phyloP scores from a whole-genome alignment of 1,284 basidiomycete genomes.

The Papiliotrema terrestris region DNA sequence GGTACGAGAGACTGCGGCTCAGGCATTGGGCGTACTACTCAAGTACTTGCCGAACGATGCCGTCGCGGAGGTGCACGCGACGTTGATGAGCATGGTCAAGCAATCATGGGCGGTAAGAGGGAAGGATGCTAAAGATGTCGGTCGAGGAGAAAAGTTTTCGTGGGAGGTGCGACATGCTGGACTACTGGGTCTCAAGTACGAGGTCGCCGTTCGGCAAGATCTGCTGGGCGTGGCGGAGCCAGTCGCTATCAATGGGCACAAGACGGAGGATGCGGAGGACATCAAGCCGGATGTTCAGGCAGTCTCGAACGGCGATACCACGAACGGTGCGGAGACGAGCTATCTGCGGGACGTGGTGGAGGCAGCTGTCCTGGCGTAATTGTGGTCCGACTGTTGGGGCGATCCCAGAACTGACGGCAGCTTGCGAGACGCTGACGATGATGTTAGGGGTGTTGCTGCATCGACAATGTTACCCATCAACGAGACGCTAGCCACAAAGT shows the following conservation, averaged over 20 bases:
- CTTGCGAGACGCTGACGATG: conserved; percentile 87
- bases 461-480: conserved; percentile 85
- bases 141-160: conserved; percentile 58
- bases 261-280: conserved; percentile 22
- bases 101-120: conserved; percentile 63
- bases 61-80: conserved; percentile 72
- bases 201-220: conserved; percentile 87
- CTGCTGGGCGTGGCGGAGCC: conserved; percentile 57
- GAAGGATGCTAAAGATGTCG: conserved; percentile 48
- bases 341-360: conserved; percentile 67
- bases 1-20: conserved; percentile 92
- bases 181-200: conserved; percentile 92
- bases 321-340: conserved; percentile 36
- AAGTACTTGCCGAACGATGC: conserved; percentile 77
- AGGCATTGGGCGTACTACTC: conserved; percentile 86
- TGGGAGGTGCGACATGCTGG: conserved; percentile 99
- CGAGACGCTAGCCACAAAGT: conserved; percentile 67
- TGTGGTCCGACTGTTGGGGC: conserved; percentile 27
- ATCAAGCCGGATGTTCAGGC: conserved; percentile 20
- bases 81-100: conserved; percentile 88
- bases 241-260: neutral
- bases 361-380: conserved; percentile 80
- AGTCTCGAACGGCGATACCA: neutral
- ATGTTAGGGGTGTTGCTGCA: conserved; percentile 93
- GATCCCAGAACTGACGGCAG: conserved; percentile 49